Evolutionary conservation across 2,329 filamentous ascomycete species (phyloP), one percentile per base, ranked within the genome.

Genomic region (Monilinia fructicola): DNA sequence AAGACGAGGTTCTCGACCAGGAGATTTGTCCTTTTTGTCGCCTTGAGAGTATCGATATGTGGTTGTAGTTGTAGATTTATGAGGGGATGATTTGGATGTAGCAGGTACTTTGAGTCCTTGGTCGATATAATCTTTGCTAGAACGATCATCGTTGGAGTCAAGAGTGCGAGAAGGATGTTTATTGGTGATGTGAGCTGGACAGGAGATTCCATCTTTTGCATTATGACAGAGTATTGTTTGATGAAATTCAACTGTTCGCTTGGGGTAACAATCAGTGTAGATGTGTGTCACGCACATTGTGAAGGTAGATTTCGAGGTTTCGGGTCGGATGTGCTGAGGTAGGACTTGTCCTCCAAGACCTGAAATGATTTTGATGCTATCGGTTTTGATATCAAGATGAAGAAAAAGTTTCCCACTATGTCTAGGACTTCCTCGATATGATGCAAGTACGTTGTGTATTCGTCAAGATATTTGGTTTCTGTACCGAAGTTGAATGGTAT

Each of bases 201-300:
- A 85, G 65, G 78, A 78, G 40, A 76, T 73, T 66, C 78, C 78
- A 54, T 69, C 68, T 55, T 77, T 73, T 26, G 78, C 78, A 55
- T 81, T 78, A 23, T 77, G 71, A 14, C 75, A 69, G 77, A 82
- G 82, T 50, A 78, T 74, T 11, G 71, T 72, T 42, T 77, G 73
- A 9, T 76, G 74, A 65, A 79, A 78, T 59, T 77, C 76, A 46
- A 73, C 71, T 60, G 75, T 73, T 59, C 76, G 78, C 67, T 81
- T 81, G 4, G 81, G 78, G 77, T 80, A 79, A 72, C 80, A 73
- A 73, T 81, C 80, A 44, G 80, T 77, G 77, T 79, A 82, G 61
- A 81, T 69, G 71, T 82, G 78, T 68, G 79, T 81, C 69, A 79
- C 79, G 76, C 83, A 85, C 83, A 85, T 85, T 59, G 77, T 80